Percentiles rank a stretch among this genome's conserved stretches.
Conservation (phyloP, 2,329 filamentous ascomycete species). For the Trichoderma pleuroti region DNA sequence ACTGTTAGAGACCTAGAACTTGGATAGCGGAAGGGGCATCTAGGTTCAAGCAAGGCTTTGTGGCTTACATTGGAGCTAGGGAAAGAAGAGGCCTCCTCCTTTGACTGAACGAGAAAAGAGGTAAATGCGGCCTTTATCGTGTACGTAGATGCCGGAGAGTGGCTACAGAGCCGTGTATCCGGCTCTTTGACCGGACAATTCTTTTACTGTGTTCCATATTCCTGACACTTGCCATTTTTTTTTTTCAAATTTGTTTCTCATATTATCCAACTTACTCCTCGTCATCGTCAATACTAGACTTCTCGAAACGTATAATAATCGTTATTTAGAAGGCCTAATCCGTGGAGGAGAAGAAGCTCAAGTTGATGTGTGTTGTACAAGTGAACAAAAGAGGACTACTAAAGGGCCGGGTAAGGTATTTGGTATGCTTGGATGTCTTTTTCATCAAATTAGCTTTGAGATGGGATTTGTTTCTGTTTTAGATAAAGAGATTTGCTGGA, state of each 20-base stretch:
- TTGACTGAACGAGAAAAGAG: neutral
- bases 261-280: no score
- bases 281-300: no score
- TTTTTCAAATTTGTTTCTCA: neutral
- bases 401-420: no score
- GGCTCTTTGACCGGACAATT: rapidly evolving
- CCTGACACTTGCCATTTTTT: neutral
- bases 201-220: neutral
- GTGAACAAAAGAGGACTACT: neutral
- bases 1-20: neutral
- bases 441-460: no score
- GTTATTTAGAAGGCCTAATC: neutral
- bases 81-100: neutral
- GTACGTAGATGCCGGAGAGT: neutral
- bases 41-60: neutral
- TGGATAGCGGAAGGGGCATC: neutral
- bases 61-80: neutral
- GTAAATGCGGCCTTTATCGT: neutral
- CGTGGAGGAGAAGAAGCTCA: neutral
- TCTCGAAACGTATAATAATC: no score
- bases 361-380: neutral
- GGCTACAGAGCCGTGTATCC: neutral
- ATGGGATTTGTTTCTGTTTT: neutral
- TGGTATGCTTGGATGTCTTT: neutral
- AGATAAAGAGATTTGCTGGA: neutral